These are phyloP conservation scores for Trichoderma sp. DNA, from an alignment of 2,329 filamentous ascomycete species.

Conservation along the genomic window DNA sequence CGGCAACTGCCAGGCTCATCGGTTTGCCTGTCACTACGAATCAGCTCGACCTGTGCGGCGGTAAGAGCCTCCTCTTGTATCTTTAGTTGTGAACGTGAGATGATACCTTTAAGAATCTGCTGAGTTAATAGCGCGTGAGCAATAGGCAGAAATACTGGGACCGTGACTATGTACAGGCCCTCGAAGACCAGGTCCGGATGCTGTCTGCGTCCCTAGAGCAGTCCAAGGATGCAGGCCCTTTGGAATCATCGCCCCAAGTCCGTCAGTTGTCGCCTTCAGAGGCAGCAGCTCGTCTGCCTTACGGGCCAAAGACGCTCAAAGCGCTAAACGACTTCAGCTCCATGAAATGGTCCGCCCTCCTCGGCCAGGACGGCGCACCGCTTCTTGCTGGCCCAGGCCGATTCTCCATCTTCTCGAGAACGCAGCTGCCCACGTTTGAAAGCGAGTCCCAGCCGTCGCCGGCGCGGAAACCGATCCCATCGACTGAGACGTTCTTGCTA, in stretches of 20 bases:
- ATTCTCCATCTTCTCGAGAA: slow-evolving; percentile 7
- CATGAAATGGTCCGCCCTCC: slow-evolving; percentile 15
- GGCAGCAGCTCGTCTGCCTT: not conserved
- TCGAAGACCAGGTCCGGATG: slow-evolving; percentile 23
- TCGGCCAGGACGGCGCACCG: slow-evolving; percentile 11
- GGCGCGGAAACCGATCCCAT: not conserved
- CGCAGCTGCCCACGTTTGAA: slow-evolving; percentile 27
- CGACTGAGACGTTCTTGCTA: slow-evolving; percentile 10
- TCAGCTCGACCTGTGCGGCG: slow-evolving; percentile 11
- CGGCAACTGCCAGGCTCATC: slow-evolving; percentile 23
- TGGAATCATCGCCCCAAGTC: not conserved
- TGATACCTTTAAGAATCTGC: not conserved
- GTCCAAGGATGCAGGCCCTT: not conserved
- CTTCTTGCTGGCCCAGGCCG: slow-evolving; percentile 16
- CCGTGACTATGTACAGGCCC: slow-evolving; percentile 25
- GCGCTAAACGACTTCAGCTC: slow-evolving; percentile 20
- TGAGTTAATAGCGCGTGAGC: not conserved
- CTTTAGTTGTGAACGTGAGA: not conserved
- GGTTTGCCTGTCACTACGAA: slow-evolving; percentile 19
- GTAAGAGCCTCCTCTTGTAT: not conserved
- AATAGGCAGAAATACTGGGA: slow-evolving; percentile 28
- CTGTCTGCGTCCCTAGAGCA: slow-evolving; percentile 20
- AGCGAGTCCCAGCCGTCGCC: not conserved
- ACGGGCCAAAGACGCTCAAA: slow-evolving; percentile 12
- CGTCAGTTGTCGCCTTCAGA: not conserved